Evolutionary conservation across 768 basidiomycete species (phyloP).

Genomic region (Chalciporus sphaerocephalus): DNA sequence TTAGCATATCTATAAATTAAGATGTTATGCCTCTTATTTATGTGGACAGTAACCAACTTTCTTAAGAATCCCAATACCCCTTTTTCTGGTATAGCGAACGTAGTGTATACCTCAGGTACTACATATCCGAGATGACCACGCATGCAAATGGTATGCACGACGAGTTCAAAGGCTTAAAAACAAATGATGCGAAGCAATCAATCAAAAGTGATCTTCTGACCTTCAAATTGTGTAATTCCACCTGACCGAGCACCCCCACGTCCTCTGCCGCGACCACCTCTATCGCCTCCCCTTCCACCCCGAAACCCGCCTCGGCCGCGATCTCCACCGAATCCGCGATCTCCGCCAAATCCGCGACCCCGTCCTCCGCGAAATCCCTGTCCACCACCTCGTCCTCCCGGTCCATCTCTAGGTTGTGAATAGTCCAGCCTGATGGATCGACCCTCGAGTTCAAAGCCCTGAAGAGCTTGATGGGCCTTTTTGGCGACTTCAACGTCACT

Average conservation of each 20-base stretch:
- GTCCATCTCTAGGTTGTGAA: constrained; percentile 72
- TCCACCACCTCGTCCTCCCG: constrained; percentile 37
- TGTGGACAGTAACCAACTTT: not conserved
- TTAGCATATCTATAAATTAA: not conserved
- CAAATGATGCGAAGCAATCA: constrained; percentile 6
- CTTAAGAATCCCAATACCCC: not conserved
- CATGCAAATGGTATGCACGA: not conserved
- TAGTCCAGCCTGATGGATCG: constrained; percentile 79
- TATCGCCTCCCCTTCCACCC: constrained; percentile 42
- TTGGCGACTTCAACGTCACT: constrained; percentile 73
- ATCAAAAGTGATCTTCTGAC: constrained; percentile 49
- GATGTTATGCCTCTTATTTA: not conserved
- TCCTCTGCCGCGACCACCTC: constrained; percentile 39
- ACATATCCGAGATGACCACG: no score
- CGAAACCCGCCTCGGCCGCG: constrained; percentile 40
- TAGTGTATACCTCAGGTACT: no score
- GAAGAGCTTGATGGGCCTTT: constrained; percentile 67
- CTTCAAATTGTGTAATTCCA: constrained; percentile 47
- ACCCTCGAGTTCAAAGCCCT: constrained; percentile 76
- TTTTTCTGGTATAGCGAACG: not conserved
- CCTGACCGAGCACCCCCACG: constrained; percentile 49
- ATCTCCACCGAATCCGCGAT: constrained; percentile 40
- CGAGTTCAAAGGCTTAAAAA: not conserved
- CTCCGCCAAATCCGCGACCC: constrained; percentile 19
- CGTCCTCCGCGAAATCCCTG: constrained; percentile 28